Percentiles rank a stretch among this genome's conserved stretches.
These are phyloP conservation scores for Oehlia diaphana DNA, from an alignment of 192 early-diverging fungal genomes.

Conservation along the genomic window DNA sequence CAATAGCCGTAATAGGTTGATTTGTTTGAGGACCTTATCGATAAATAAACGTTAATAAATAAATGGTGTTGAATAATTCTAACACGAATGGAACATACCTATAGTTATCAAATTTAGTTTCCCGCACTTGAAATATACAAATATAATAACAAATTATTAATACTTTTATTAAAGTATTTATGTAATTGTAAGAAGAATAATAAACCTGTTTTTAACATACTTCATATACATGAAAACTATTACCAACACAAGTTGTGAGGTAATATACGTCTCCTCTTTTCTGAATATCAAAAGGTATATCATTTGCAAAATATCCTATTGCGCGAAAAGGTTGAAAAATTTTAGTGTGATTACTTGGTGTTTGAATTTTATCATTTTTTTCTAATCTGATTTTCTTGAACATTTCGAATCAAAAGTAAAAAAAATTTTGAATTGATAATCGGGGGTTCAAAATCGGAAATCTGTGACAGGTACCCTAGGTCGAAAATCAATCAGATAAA, in stretches of 20 bases:
- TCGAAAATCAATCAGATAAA: no score
- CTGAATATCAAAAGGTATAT: slow-evolving; percentile 78
- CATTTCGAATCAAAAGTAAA: background rate
- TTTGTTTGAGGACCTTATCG: slow-evolving; percentile 57
- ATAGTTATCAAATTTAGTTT: slow-evolving; percentile 82
- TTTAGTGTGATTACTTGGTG: slow-evolving; percentile 31
- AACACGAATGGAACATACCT: slow-evolving; percentile 33
- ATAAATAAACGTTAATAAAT: background rate
- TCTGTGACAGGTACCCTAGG: no score
- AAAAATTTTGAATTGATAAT: no score
- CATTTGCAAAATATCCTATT: slow-evolving; percentile 86
- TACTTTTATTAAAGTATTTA: background rate
- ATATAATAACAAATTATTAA: slow-evolving; percentile 26
- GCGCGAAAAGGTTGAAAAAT: slow-evolving; percentile 89
- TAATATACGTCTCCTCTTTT: slow-evolving; percentile 72
- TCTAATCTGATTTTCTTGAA: background rate
- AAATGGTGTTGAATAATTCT: background rate
- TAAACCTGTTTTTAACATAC: slow-evolving; percentile 43
- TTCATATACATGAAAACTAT: slow-evolving; percentile 88
- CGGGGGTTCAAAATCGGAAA: no score
- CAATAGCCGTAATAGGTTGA: slow-evolving; percentile 68
- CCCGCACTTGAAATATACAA: slow-evolving; percentile 44
- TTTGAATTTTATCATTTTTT: background rate
- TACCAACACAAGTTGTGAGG: slow-evolving; percentile 85
- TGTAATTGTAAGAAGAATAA: background rate